Conservation (phyloP, 352 stramenopile species). For the Globisporangium perplexum region DNA sequence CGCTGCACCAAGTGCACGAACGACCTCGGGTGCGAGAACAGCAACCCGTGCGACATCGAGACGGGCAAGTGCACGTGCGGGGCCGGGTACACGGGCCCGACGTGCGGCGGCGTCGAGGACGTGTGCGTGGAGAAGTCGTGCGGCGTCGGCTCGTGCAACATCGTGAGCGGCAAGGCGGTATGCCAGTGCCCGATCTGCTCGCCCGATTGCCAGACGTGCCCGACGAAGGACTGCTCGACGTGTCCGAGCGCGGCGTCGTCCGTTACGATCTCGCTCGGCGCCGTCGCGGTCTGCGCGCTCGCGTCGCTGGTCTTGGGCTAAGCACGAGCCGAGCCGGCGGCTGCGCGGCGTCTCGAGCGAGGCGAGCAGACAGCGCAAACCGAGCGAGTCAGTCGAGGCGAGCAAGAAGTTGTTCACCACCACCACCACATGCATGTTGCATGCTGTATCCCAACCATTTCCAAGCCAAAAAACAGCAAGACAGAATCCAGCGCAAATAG, state of each 20-base stretch:
- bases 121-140: slow-evolving; percentile 24
- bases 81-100: slow-evolving; percentile 31
- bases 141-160: slow-evolving; percentile 19
- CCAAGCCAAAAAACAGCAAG: neutral
- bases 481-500: neutral
- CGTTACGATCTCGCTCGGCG: slow-evolving; percentile 20
- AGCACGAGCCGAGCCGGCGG: neutral
- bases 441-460: neutral
- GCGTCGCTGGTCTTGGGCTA: slow-evolving; percentile 19
- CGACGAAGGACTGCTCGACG: slow-evolving; percentile 18
- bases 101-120: slow-evolving; percentile 40
- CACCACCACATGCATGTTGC: neutral
- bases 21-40: slow-evolving; percentile 28
- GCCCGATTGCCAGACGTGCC: slow-evolving; percentile 21
- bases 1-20: slow-evolving; percentile 30
- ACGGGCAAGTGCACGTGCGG: slow-evolving; percentile 30
- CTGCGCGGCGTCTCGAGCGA: too few relatives aligned
- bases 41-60: slow-evolving; percentile 22
- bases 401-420: too few relatives aligned
- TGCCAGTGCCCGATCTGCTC: slow-evolving; percentile 31
- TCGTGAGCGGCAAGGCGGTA: slow-evolving; percentile 16
- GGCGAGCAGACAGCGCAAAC: neutral
- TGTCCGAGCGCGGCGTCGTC: slow-evolving; percentile 22
- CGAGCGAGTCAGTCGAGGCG: neutral
- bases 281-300: slow-evolving; percentile 15